Base-by-base conservation (phyloP, 2,329 filamentous ascomycete genomes). In the Calonectria pseudoturangicola region DNA sequence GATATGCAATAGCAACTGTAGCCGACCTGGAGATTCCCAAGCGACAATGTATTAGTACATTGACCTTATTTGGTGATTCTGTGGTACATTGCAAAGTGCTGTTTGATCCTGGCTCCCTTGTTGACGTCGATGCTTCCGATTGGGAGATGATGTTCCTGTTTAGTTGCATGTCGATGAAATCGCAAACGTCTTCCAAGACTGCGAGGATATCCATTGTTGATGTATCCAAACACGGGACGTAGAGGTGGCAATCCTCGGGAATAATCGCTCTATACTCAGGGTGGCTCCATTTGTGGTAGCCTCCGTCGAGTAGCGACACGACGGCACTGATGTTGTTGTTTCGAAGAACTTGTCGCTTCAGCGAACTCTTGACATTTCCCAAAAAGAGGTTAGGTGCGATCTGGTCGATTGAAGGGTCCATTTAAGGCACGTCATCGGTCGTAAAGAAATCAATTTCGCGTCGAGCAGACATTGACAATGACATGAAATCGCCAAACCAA, bases 41-140 rank as follows among this genome's bases (percentile, higher is more conserved):
- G 45, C 86, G 84, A 70, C 82, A 84, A 65, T 82, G 82, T 12
- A 83, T 76, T 2, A 83, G 73, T n/a, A 83, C 79, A 45, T 75
- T 76, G 36, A 67, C 50, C 21, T 65, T 41, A 16, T 18, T n/a
- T 2, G 65, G 56, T 10, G 58, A 36, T 39, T 65, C 39, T 18
- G 36, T 33, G 27, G 27, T 12, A 2, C 3, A 33, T n/a, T 27
- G 33, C 21, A 25, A 27, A 21, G 67, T 48, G 60, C 51, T 48
- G 21, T 51, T 68, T 58, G 48, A 64, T 27, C 36, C 25, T n/a
- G 48, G 51, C 16, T 56, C 50, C 27, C 74, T 73, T 33, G 48
- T 68, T 13, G 63, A 70, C 1, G 68, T 74, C 13, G 62, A 65
- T 16, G 71, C 68, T 15, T 45, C n/a, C 9, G 67, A 70, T 9